phyloP scores from a whole-genome alignment of 2,329 filamentous ascomycete genomes.

The Huntiella bhutanensis region DNA sequence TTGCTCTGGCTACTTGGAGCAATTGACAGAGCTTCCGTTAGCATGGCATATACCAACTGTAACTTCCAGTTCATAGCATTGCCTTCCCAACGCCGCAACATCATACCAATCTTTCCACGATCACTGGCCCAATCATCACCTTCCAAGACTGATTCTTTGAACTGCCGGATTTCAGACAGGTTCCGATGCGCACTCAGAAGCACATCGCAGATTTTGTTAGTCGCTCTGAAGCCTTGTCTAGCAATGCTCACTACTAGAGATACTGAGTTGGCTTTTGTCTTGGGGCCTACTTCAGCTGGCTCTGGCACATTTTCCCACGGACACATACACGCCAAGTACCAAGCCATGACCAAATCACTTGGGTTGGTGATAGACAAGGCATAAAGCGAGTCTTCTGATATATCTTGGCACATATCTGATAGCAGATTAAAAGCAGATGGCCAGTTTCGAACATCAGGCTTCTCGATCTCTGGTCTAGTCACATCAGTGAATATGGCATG shows the following conservation, averaged over 20 bases:
- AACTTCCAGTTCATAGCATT: slow-evolving; percentile 46
- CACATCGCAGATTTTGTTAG: slow-evolving; percentile 55
- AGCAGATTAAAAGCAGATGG: slow-evolving; percentile 44
- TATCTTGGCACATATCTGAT: slow-evolving; percentile 26
- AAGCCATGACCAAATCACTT: slow-evolving; percentile 52
- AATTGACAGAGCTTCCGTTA: slow-evolving; percentile 37
- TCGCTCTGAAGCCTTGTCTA: slow-evolving; percentile 59
- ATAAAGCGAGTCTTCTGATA: slow-evolving; percentile 28
- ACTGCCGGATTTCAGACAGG: slow-evolving; percentile 38
- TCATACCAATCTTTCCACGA: slow-evolving; percentile 53
- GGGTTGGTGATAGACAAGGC: slow-evolving; percentile 38
- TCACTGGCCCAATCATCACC: slow-evolving; percentile 26
- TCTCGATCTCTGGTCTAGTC: slow-evolving; percentile 27
- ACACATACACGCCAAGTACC: slow-evolving; percentile 55
- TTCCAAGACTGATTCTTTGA: slow-evolving; percentile 37
- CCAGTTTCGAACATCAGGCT: slow-evolving; percentile 43
- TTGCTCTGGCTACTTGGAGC: slow-evolving; percentile 17
- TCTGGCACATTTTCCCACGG: slow-evolving; percentile 45
- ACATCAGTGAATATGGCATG: slow-evolving; percentile 57
- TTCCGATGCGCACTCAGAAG: slow-evolving; percentile 47
- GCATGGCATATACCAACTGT: slow-evolving; percentile 48
- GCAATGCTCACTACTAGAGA: slow-evolving; percentile 40
- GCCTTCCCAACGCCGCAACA: slow-evolving; percentile 51
- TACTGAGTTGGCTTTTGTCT: slow-evolving; percentile 27
- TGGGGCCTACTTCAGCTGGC: slow-evolving; percentile 26